A percentile compares a stretch with the other conserved stretches of the same genome.
phyloP scores from a whole-genome alignment of 2,329 filamentous ascomycete genomes.

The Colletotrichum sp. region DNA sequence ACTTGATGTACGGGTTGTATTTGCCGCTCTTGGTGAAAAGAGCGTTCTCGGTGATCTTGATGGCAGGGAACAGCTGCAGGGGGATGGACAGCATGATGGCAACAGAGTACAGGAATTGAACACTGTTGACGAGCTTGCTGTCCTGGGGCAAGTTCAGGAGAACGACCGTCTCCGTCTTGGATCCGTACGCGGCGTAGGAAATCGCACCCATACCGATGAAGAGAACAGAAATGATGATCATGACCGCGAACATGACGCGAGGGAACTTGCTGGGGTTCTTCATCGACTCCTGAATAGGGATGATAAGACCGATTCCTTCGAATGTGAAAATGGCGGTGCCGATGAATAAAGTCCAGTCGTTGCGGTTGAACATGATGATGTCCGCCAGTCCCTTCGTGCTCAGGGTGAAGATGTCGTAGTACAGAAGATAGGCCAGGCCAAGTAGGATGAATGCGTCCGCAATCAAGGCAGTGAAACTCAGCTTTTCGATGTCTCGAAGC shows the following conservation, averaged over 20 bases:
- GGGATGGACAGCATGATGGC: conserved; percentile 97
- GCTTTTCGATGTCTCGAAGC: conserved; percentile 95
- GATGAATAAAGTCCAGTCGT: conserved; percentile 96
- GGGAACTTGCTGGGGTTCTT: conserved; percentile 89
- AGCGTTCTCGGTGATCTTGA: conserved; percentile 93
- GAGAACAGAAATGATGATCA: conserved; percentile 92
- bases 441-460: conserved; percentile 95
- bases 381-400: conserved; percentile 78
- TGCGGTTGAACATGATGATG: conserved; percentile 87
- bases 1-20: conserved; percentile 98
- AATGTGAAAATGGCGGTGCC: conserved; percentile 94
- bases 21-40: conserved; percentile 94
- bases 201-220: conserved; percentile 92
- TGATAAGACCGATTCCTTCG: conserved; percentile 77
- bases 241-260: conserved; percentile 83
- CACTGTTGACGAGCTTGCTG: conserved; percentile 90
- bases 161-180: conserved; percentile 93
- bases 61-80: conserved; percentile 95
- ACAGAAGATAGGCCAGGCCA: conserved; percentile 92
- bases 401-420: conserved; percentile 90
- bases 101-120: conserved; percentile 96
- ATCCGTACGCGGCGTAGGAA: conserved; percentile 95
- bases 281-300: conserved; percentile 82
- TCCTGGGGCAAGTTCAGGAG: conserved; percentile 96
- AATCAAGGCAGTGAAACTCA: conserved; percentile 91